phyloP scores from a whole-genome alignment of 345 rosid genomes.

The Eucalyptus tenuipes region DNA sequence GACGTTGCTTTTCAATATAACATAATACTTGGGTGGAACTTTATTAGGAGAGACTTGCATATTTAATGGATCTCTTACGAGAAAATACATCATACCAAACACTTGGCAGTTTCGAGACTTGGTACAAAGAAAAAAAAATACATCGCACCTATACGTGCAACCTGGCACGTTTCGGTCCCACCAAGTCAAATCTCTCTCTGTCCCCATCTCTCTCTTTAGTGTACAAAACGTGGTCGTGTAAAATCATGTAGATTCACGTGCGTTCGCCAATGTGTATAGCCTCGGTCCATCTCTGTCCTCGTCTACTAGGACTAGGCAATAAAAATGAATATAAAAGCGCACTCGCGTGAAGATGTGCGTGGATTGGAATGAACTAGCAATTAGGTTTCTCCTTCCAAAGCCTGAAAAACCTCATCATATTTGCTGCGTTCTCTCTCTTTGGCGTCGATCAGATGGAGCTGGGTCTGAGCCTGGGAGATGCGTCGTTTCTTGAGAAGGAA shows the following conservation, averaged over 20 bases:
- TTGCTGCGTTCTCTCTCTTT: background rate
- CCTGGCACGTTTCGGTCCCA: background rate
- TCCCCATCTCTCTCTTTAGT: background rate
- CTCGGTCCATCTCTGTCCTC: slow-evolving; percentile 4
- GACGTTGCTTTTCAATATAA: background rate
- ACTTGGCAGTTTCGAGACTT: background rate
- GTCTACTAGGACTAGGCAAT: background rate
- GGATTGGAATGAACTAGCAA: background rate
- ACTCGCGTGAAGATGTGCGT: background rate
- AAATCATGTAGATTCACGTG: slow-evolving; percentile 19
- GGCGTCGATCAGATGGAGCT: background rate
- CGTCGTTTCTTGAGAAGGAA: background rate
- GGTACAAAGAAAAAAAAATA: background rate
- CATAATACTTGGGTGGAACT: background rate
- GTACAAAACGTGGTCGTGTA: background rate
- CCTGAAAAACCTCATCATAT: background rate
- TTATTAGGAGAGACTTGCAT: background rate
- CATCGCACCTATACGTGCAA: background rate
- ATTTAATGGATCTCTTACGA: background rate
- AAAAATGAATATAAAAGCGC: background rate
- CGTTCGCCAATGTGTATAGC: slow-evolving; percentile 13
- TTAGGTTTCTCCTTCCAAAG: background rate
- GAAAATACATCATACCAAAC: background rate
- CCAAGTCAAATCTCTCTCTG: background rate
- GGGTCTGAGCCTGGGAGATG: background rate